Conservation (phyloP, 163 green algal genomes). For the Coccomyxa subellipsoidea region DNA sequence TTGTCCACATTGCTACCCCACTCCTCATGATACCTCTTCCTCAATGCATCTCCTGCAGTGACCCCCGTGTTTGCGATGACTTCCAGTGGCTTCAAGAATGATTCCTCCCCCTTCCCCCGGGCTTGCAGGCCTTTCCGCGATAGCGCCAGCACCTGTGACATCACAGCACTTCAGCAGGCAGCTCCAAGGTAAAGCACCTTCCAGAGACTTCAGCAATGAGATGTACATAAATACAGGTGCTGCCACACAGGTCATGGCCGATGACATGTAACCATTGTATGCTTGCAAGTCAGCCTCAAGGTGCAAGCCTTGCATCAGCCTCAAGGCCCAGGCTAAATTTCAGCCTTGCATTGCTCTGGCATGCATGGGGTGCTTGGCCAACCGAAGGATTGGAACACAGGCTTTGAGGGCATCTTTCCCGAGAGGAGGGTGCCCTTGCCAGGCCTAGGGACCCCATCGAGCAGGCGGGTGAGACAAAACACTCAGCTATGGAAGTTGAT, state of each 20-base stretch:
- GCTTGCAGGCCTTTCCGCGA: slow-evolving; percentile 70
- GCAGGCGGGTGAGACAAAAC: neutral
- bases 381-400: no score
- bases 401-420: no score
- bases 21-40: slow-evolving; percentile 68
- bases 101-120: slow-evolving; percentile 73
- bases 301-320: neutral
- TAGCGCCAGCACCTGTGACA: slow-evolving; percentile 63
- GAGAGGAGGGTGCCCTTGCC: no score
- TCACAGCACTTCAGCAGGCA: neutral
- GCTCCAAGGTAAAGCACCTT: neutral
- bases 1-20: slow-evolving; percentile 75
- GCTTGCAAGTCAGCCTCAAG: neutral
- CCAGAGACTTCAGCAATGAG: neutral
- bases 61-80: slow-evolving; percentile 56
- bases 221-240: neutral
- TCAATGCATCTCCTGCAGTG: slow-evolving; percentile 62
- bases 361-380: no score
- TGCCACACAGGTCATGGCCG: neutral
- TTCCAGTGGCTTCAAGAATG: slow-evolving; percentile 79
- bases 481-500: neutral
- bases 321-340: no score
- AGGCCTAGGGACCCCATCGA: neutral
- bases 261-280: no score
- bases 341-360: no score